Base-by-base conservation (phyloP, 2,329 filamentous ascomycete genomes). In the Xylariaceae sp. region DNA sequence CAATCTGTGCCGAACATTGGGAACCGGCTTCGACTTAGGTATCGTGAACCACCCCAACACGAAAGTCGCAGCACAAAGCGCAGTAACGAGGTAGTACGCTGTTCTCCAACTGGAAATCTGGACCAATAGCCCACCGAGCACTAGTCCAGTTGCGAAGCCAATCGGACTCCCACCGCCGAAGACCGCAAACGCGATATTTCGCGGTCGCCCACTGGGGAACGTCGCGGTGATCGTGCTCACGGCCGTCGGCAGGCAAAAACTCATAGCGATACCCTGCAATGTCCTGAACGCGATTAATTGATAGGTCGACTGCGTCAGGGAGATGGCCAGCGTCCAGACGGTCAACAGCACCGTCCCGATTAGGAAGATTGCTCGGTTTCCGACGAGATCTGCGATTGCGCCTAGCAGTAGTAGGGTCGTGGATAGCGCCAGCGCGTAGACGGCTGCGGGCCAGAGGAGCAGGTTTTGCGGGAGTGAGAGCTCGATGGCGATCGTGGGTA, bases 401-500 rank as follows among this genome's bases (percentile, higher is more conserved):
- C 56, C 54, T 18, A 51, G 42, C 9, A 51, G 15, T 6, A 55
- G 43, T 3, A 58, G 42, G 1, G 44, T 44, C 15, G 47, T 49
- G 33, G 47, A 42, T 18, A 41, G 30, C 2, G 48, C 51, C 3
- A 58, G 47, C 10, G 42, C 42, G 33, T 45, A 48, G 11, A 54
- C 53, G 10, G 56, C 47, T 10, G 52, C 40, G 3, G 56, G 56
- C 56, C 54, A 55, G 17, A 53, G 46, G 7, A 43, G 22, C 36
- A n/a, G 53, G 43, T 27, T 35, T 14, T 17, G 12, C 15, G 31
- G 35, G 11, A 56, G 42, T 3, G 22, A 38, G 33, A 65, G 44
- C 11, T 63, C 63, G 2, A 11, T 30, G 10, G 58, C 58, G 52
- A 65, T 62, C 11, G 49, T 51, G 7, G 63, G 63, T 3, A 64